Base-by-base conservation (phyloP, 2,329 filamentous ascomycete genomes). In the Epichloe festucae region DNA sequence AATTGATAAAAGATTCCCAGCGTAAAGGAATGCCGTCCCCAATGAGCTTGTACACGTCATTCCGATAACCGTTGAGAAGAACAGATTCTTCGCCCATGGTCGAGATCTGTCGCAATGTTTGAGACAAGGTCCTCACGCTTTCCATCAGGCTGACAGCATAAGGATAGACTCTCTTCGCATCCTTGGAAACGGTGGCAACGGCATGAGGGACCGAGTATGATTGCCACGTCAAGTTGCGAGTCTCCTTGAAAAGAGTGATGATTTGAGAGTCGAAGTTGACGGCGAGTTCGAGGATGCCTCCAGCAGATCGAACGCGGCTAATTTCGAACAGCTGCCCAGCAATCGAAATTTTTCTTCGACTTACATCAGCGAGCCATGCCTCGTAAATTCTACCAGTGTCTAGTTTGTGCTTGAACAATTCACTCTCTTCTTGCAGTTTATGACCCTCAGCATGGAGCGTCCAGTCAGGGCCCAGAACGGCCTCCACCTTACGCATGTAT, bases 401-500 rank as follows among this genome's bases (percentile, higher is more conserved):
- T 21, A 99, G 79, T 73, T 97, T 98, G 72, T 94, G 89, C 59
- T 90, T 85, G 73, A 99, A 98, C 61, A 95, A 78, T 57, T 87
- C 87, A 64, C 93, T 91, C 69, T 98, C 93, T 52, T 82, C 84
- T 62, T 91, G 86, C 19, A 98, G 77, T 67, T 95, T 95, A 63
- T 96, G 89, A 1, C 94, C 94, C 65, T 98, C 93, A 6, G 89
- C 81, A 63, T 98, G 94, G 54, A 97, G 74, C 51, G 87, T 84
- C 93, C 93, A 99, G 59, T 96, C 89, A 52, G 87, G 84, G 48
- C 93, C 93, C 21, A 99, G 79, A 39, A 99, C 93, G 59, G 95
- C 89, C 66, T 97, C 94, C n/a, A 99, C 91, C 67, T 96, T 96
- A 64, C 89, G 87, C 89, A 99, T 96, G 67, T 98, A 98, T 11